Evolutionary conservation across 2,329 filamentous ascomycete genomes (phyloP).

Genomic region (Stachybotrys chartarum): DNA sequence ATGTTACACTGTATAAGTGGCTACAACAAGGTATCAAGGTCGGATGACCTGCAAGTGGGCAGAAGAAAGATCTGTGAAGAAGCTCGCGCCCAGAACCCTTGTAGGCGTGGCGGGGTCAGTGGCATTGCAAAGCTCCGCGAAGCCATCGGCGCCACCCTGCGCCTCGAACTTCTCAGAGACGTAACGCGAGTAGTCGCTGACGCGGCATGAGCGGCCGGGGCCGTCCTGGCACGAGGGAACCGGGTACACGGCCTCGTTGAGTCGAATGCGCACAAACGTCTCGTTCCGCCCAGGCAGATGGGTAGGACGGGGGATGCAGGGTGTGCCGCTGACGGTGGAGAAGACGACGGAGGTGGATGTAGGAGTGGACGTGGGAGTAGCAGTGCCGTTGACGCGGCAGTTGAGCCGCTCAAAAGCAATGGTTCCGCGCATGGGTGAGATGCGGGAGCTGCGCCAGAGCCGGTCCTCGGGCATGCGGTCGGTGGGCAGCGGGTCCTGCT

Average conservation of each 20-base stretch:
- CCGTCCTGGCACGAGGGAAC: conserved; percentile 47
- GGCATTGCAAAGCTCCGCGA: conserved; percentile 39
- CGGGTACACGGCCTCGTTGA: conserved; percentile 57
- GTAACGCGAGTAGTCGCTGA: conserved; percentile 36
- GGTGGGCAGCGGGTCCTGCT: conserved; percentile 39
- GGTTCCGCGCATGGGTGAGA: conserved; percentile 58
- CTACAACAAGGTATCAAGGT: conserved; percentile 3
- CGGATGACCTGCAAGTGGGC: conserved; percentile 22
- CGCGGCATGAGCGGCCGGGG: conserved; percentile 45
- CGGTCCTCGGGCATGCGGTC: conserved; percentile 38
- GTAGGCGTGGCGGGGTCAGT: conserved; percentile 30
- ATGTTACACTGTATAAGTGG: not conserved
- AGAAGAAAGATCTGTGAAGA: conserved; percentile 38
- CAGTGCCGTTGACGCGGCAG: conserved; percentile 26
- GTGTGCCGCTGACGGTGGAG: not conserved
- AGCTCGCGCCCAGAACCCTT: conserved; percentile 37
- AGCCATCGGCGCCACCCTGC: conserved; percentile 42
- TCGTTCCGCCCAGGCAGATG: conserved; percentile 15
- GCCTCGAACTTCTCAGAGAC: conserved; percentile 16
- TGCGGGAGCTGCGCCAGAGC: conserved; percentile 47
- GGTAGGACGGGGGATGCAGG: not conserved
- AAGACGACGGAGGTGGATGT: not conserved
- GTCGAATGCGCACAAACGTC: conserved; percentile 46
- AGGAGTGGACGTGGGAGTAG: not conserved
- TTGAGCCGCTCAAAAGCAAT: conserved; percentile 57